Evolutionary conservation across 352 stramenopile genomes (phyloP), one percentile per base, ranked within the genome.

Genomic region (Detonula confervacea): DNA sequence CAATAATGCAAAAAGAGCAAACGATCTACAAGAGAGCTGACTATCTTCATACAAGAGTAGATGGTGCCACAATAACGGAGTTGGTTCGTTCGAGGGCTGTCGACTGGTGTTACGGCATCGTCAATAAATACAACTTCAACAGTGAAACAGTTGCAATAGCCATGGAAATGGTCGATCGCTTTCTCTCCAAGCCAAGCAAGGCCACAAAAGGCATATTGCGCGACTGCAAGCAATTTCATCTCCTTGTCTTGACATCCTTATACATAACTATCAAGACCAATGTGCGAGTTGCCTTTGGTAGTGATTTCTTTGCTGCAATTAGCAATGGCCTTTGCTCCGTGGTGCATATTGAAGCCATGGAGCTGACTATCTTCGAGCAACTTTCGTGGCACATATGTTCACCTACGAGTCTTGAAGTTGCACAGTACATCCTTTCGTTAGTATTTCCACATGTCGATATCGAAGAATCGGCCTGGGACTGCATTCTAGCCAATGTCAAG

Each of bases 371-470:
- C 30, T 37, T 92, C 14, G 20, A 61, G 2, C 55, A 56, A 9
- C 35, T 92, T 14, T 35, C 73, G n/a, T 92, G 80, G 82, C 67
- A 49, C 14, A 9, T 91, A 0, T 81, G 73, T 67, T 46, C 61
- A 24, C 84, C 84, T 35, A 92, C 84, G 22, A 51, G 65, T n/a
- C 8, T 87, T 18, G 56, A 82, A 25, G 24, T 82, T 1, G 64
- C 44, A n/a, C 20, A 54, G 27, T 25, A 63, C 14, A 67, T 82
- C 20, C 46, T 82, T 8, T 57, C 51, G 6, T 24, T 82, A n/a
- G n/a, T 70, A 33, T 14, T 46, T 2, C 22, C 30, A 9, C 55
- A 72, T 56, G 37, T 56, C 39, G 25, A 37, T 24, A 6, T 56
- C 4, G 37, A 67, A 9, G 18, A 24, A 3, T 18, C 25, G 33